Conservation (phyloP, 345 rosid species). For the Linum tenue region DNA sequence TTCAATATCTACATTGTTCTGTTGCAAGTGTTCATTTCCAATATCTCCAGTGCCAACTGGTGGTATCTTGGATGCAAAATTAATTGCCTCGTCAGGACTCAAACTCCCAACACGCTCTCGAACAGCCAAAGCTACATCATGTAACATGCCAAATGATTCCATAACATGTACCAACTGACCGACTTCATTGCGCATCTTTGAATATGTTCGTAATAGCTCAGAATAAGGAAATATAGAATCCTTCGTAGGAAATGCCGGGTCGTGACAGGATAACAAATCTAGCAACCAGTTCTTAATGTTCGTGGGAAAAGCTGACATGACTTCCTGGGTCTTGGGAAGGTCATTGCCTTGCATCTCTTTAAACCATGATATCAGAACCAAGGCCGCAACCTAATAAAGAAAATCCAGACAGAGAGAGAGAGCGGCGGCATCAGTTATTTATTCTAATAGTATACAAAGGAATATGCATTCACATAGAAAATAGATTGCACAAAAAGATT, state of each 20-base stretch:
- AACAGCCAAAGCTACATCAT: conserved; percentile 31
- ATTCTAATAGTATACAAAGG: not conserved
- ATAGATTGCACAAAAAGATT: not conserved
- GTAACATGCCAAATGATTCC: conserved; percentile 51
- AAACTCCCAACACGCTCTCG: conserved; percentile 49
- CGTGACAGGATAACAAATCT: conserved; percentile 74
- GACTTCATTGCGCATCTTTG: conserved; percentile 89
- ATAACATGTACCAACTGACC: conserved; percentile 47
- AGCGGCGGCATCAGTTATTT: not conserved
- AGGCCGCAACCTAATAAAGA: conserved; percentile 63
- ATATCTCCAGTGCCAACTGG: conserved; percentile 30
- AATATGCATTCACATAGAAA: not conserved
- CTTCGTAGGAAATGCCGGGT: conserved; percentile 85
- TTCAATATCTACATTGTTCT: conserved; percentile 56
- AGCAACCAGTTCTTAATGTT: conserved; percentile 63
- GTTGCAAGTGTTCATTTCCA: conserved; percentile 35
- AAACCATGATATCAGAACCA: conserved; percentile 92
- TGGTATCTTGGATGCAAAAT: conserved; percentile 54
- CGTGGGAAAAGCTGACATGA: conserved; percentile 46
- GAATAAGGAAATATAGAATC: conserved; percentile 69
- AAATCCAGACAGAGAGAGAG: not conserved
- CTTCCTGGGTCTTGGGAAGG: conserved; percentile 27
- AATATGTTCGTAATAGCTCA: conserved; percentile 85
- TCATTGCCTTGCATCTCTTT: conserved; percentile 59
- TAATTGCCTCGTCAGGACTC: conserved; percentile 73